phyloP scores from a whole-genome alignment of 306 rosid genomes.

The Sphenostylis stenocarpa region DNA sequence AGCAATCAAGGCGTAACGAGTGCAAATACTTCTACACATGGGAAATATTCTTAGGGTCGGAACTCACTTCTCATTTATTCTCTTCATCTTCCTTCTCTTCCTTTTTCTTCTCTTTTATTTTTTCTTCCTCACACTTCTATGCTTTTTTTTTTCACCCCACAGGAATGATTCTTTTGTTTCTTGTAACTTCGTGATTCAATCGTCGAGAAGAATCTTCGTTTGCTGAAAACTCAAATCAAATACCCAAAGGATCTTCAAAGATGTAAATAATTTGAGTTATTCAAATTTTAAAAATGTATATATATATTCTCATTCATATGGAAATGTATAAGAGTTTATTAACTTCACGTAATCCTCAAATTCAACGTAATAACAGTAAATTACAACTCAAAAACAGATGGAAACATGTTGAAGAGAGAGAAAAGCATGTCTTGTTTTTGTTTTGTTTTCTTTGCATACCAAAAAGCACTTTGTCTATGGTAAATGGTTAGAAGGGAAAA shows the following conservation, averaged over 20 bases:
- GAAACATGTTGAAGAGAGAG: conserved; percentile 43
- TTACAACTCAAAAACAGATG: conserved; percentile 33
- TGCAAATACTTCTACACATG: conserved; percentile 46
- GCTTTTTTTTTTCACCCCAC: conserved; percentile 6
- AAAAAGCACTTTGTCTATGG: conserved; percentile 35
- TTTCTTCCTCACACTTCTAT: conserved; percentile 18
- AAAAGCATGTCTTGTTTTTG: conserved; percentile 34
- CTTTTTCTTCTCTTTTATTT: no score
- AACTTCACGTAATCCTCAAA: conserved; percentile 25
- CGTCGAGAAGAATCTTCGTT: conserved; percentile 26
- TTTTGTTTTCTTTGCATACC: conserved; percentile 35
- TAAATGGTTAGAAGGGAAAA: conserved; percentile 28
- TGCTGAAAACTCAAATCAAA: neutral
- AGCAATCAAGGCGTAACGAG: conserved; percentile 52
- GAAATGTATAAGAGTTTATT: neutral
- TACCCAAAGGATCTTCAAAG: neutral
- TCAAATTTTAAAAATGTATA: neutral
- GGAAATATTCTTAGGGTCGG: conserved; percentile 20
- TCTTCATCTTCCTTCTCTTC: neutral
- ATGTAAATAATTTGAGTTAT: neutral
- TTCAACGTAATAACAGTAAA: conserved; percentile 26
- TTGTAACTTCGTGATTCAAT: conserved; percentile 3
- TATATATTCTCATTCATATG: neutral
- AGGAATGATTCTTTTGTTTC: conserved; percentile 27
- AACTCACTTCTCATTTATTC: conserved; percentile 41